phyloP scores from a whole-genome alignment of 2,329 filamentous ascomycete genomes.

The Aspergillus transmontanensis region DNA sequence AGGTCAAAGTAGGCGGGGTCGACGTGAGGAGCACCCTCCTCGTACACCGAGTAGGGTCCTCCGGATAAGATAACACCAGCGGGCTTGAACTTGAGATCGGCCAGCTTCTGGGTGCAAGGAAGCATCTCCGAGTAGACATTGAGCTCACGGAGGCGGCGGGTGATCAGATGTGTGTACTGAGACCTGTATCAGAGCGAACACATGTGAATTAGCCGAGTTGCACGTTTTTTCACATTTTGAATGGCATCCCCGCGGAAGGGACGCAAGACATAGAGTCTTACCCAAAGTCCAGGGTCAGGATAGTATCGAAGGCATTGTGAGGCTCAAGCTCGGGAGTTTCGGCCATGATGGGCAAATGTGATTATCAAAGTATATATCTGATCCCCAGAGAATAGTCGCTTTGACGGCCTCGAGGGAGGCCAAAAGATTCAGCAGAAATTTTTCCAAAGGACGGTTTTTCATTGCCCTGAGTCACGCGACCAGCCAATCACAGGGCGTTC shows the following conservation, averaged over 20 bases:
- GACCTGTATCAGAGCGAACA: slow-evolving; percentile 36
- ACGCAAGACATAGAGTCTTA: slow-evolving; percentile 13
- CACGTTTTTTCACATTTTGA: background rate
- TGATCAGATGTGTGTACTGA: slow-evolving; percentile 75
- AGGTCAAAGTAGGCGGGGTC: slow-evolving; percentile 82
- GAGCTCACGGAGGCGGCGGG: slow-evolving; percentile 69
- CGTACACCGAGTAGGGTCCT: slow-evolving; percentile 78
- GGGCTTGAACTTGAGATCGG: slow-evolving; percentile 76
- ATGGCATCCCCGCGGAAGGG: background rate
- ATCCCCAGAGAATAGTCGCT: slow-evolving; percentile 2
- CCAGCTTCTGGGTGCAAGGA: slow-evolving; percentile 79
- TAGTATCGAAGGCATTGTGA: slow-evolving; percentile 58
- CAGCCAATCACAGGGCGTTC: background rate
- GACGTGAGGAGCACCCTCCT: slow-evolving; percentile 73
- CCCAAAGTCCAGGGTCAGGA: slow-evolving; percentile 72
- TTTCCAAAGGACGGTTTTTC: background rate
- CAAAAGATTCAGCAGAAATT: slow-evolving; percentile 6
- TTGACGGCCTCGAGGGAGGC: slow-evolving; percentile 4
- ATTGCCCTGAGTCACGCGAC: background rate
- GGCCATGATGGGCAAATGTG: background rate
- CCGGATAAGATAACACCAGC: slow-evolving; percentile 64
- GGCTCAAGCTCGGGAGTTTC: background rate
- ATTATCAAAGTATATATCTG: background rate
- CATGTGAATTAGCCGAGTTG: slow-evolving; percentile 21
- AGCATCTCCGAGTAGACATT: slow-evolving; percentile 87